Base-by-base conservation (phyloP, 2,329 filamentous ascomycete genomes). In the Aureobasidium sp. region DNA sequence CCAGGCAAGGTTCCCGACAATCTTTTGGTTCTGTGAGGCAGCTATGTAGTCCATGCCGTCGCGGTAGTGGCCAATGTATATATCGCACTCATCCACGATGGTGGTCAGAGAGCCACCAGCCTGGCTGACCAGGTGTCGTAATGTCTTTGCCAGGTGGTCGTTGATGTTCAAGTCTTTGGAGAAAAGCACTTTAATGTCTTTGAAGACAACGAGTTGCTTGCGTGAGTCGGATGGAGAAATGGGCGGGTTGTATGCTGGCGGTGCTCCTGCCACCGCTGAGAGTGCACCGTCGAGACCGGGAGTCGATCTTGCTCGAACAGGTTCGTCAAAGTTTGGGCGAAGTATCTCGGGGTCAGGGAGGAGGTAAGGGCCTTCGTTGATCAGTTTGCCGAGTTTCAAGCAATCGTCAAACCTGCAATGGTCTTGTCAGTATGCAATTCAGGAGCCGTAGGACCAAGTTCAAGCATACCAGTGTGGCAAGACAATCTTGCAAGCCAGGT, bases 1-100 rank as follows among this genome's bases (percentile, higher is more conserved):
- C 94, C 94, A 99, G 0, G 91, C 87, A 25, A 99, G 78, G 71
- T 95, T 99, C 17, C 92, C 94, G 14, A 99, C 90, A 45, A 92
- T 87, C 69, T 93, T 96, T 61, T 86, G 85, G 14, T 82, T 79
- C 68, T 88, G 87, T 0, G 91, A 88, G 5, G 94, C 93, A 45
- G 81, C 79, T 29, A 89, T 73, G 71, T 96, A 99, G 59, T 94
- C 83, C 9, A 82, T 74, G 0, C 92, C 92, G 31, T 93, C 88
- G 42, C 94, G 88, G 72, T 88, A 97, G 59, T 91, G 88, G 72
- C 93, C 95, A 53, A 99, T 83, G 69, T 90, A 91, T 73, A 91
- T 91, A 71, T 96, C 85, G 57, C 91, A 90, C 36, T 86, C 80
- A 0, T 87, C 80, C 4, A 93, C 81, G 1, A 82, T 77, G 0